Evolutionary conservation across 768 basidiomycete genomes (phyloP).

Genomic region (Trametes maxima): DNA sequence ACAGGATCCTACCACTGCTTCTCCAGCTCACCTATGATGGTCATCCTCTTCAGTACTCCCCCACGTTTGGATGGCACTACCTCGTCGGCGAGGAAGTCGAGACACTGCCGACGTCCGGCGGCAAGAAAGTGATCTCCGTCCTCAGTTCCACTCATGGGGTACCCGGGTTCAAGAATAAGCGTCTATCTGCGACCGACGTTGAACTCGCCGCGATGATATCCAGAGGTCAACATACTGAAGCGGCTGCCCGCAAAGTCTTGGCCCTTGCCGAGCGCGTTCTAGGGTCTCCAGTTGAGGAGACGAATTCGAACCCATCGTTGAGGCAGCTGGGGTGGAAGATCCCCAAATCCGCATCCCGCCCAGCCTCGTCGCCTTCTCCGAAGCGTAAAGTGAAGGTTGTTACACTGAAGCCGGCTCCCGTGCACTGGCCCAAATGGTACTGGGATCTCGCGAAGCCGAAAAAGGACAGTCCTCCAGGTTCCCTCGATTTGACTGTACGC

Average conservation of each 20-base stretch:
- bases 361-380: not conserved
- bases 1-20: slow-evolving; percentile 67
- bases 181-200: slow-evolving; percentile 43
- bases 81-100: slow-evolving; percentile 35
- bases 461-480: slow-evolving; percentile 65
- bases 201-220: slow-evolving; percentile 53
- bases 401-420: slow-evolving; percentile 39
- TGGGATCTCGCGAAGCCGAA: slow-evolving; percentile 84
- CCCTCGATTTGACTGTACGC: slow-evolving; percentile 83
- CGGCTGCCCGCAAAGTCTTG: slow-evolving; percentile 40
- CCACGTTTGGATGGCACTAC: slow-evolving; percentile 71
- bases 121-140: slow-evolving; percentile 47
- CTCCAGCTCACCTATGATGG: slow-evolving; percentile 64
- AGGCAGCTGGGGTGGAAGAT: slow-evolving; percentile 69
- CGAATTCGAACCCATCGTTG: slow-evolving; percentile 55
- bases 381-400: slow-evolving; percentile 18
- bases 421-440: slow-evolving; percentile 96
- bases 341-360: slow-evolving; percentile 17
- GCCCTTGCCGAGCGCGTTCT: slow-evolving; percentile 41
- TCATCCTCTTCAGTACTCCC: slow-evolving; percentile 56
- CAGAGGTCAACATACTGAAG: slow-evolving; percentile 41
- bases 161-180: slow-evolving; percentile 45
- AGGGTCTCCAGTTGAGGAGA: slow-evolving; percentile 24
- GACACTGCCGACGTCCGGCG: slow-evolving; percentile 47
- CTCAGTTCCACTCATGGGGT: slow-evolving; percentile 51